A percentile compares a stretch with the other conserved stretches of the same genome.
Conservation (phyloP, 306 rosid species). For the Datisca glomerata region DNA sequence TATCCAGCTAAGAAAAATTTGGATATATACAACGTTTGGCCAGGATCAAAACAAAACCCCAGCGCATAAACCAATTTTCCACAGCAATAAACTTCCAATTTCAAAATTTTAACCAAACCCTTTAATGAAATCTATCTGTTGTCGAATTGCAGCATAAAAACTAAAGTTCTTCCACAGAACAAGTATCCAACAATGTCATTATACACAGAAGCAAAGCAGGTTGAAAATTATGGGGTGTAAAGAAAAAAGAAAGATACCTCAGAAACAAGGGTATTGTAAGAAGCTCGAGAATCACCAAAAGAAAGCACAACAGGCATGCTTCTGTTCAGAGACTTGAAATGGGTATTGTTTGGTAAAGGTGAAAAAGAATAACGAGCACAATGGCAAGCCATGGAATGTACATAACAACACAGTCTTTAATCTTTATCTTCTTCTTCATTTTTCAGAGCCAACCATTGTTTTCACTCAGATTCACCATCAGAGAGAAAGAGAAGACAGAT, state of each 20-base stretch:
- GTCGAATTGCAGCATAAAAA: slow-evolving; percentile 1
- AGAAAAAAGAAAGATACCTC: slow-evolving; percentile 33
- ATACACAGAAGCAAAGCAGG: not conserved
- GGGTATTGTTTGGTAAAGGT: slow-evolving; percentile 30
- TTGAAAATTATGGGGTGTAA: not conserved
- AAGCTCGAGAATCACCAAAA: slow-evolving; percentile 26
- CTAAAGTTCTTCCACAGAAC: not conserved
- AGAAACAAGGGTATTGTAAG: slow-evolving; percentile 63
- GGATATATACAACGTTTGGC: no score
- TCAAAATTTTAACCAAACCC: not conserved
- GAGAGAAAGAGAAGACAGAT: not conserved
- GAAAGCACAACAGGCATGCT: slow-evolving; percentile 37
- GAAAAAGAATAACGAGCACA: slow-evolving; percentile 41
- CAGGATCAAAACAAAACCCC: no score
- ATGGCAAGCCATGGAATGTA: slow-evolving; percentile 82
- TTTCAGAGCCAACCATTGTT: slow-evolving; percentile 44
- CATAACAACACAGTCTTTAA: slow-evolving; percentile 33
- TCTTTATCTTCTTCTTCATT: slow-evolving; percentile 36
- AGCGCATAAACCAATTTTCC: no score
- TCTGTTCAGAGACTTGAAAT: slow-evolving; percentile 20
- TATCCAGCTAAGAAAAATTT: no score
- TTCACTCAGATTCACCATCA: slow-evolving; percentile 6
- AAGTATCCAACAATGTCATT: slow-evolving; percentile 6
- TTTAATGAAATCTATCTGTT: no score
- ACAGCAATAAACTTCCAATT: no score